Evolutionary conservation across 2,329 filamentous ascomycete genomes (phyloP).

Genomic region (Colletotrichum sp.): DNA sequence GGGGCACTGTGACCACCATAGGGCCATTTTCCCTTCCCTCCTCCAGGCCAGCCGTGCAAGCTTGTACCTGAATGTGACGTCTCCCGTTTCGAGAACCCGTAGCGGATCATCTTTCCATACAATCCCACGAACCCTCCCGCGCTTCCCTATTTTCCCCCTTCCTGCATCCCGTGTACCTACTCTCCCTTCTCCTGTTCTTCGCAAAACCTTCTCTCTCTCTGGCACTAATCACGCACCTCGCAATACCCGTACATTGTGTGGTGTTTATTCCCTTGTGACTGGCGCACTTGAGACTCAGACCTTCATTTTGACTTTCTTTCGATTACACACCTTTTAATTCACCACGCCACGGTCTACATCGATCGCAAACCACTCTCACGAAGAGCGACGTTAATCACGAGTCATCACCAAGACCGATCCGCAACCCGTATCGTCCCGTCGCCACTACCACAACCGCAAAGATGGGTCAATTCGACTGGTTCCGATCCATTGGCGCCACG

Average conservation of each 20-base stretch:
- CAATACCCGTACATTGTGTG: constrained; percentile 19
- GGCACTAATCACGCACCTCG: not conserved
- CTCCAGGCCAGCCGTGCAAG: constrained; percentile 4
- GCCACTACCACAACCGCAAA: not conserved
- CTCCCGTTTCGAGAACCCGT: constrained; percentile 29
- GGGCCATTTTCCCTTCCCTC: constrained; percentile 19
- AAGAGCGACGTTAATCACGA: constrained; percentile 4
- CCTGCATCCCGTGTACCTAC: constrained; percentile 12
- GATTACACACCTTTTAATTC: constrained; percentile 10
- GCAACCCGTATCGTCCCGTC: not conserved
- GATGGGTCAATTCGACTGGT: constrained; percentile 63
- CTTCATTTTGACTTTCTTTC: constrained; percentile 11
- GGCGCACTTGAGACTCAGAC: constrained; percentile 23
- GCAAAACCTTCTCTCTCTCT: constrained; percentile 4
- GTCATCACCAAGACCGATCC: not conserved
- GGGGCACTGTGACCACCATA: constrained; percentile 21
- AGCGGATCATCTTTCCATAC: constrained; percentile 11
- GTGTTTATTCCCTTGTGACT: constrained; percentile 19
- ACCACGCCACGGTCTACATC: constrained; percentile 3
- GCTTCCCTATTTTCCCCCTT: not conserved
- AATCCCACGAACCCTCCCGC: not conserved
- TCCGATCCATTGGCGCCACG: constrained; percentile 61
- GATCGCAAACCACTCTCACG: not conserved
- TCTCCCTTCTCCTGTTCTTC: not conserved
- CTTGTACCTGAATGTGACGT: constrained; percentile 25